Conservation (phyloP, 2,329 filamentous ascomycete species). For the Bisporella sp. region DNA sequence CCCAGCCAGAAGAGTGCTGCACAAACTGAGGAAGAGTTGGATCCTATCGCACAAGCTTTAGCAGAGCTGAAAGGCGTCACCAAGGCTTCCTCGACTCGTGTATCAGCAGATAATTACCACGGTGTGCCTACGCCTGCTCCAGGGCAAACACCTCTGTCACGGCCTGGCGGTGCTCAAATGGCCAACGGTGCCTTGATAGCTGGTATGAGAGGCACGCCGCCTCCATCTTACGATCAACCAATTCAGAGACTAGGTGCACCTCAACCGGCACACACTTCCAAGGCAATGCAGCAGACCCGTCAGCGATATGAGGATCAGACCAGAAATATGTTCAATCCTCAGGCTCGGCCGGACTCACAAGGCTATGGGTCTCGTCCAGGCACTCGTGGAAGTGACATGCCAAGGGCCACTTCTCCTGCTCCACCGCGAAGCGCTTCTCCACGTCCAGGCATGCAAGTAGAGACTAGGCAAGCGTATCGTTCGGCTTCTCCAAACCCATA, state of each 20-base stretch:
- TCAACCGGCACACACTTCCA: conserved; percentile 84
- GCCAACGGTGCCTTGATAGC: conserved; percentile 40
- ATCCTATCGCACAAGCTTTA: conserved; percentile 87
- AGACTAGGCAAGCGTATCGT: conserved; percentile 37
- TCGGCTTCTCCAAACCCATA: conserved; percentile 62
- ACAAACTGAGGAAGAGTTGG: conserved; percentile 54
- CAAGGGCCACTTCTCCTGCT: conserved; percentile 59
- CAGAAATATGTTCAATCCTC: conserved; percentile 62
- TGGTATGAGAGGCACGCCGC: conserved; percentile 67
- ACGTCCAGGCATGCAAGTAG: conserved; percentile 46
- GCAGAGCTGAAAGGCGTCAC: conserved; percentile 84
- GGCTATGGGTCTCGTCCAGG: conserved; percentile 42
- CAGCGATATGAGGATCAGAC: conserved; percentile 82
- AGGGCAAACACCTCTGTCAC: conserved; percentile 35
- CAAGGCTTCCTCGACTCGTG: conserved; percentile 74
- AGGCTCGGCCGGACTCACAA: conserved; percentile 24
- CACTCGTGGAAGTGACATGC: conserved; percentile 52
- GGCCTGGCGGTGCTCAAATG: conserved; percentile 34
- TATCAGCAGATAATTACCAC: conserved; percentile 93
- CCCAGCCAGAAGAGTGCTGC: conserved; percentile 29
- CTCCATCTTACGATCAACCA: conserved; percentile 74
- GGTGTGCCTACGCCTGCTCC: conserved; percentile 81
- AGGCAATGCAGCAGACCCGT: conserved; percentile 92
- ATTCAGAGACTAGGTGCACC: conserved; percentile 80
- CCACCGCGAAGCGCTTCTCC: conserved; percentile 59